Base-by-base conservation (phyloP, 2,329 filamentous ascomycete genomes). In the Phaeomoniella chlamydospora region DNA sequence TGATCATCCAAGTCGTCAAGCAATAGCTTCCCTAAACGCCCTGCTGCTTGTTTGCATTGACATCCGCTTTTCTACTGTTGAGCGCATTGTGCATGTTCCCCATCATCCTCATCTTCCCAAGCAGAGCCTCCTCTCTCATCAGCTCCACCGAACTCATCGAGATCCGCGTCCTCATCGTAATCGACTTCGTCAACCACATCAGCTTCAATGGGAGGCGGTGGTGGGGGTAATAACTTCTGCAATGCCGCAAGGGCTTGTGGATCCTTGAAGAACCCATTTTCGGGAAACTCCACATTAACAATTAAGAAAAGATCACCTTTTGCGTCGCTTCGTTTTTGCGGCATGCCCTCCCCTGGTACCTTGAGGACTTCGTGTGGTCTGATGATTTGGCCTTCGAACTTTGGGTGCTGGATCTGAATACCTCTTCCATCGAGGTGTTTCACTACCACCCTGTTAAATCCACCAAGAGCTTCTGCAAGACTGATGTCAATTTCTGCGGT, bases 371-470 rank as follows among this genome's bases (percentile, higher is more conserved):
- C 83, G 16, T 77, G 80, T 0, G 90, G 87, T 16, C 77, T 74
- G 22, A 98, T 61, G 35, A 96, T 69, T 55, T 87, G 80, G 46
- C 88, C 88, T 43, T 78, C 73, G 15, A 77, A 69, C 49, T 80
- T 74, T 12, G 82, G 74, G 45, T 90, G 79, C 37, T 77, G 70
- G 33, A 98, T 67, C 39, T 80, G 72, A 40, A 98, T 88, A 18
- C 90, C 90, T 39, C 90, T 75, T 18, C 88, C 90, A 52, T 98
- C 90, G 5, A 98, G 75, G 56, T 98, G 90, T 49, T 80, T 90
- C 43, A 98, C 52, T 2, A 94, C 86, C 4, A 92, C 82, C 22
- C 88, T 76, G 35, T 84, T 84, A 65, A 98, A 94, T 11, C 90
- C 90, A 5, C 75, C 78, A 35, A 98, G 64, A 1, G 90, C 78